Base-by-base conservation (phyloP, 2,329 filamentous ascomycete genomes). In the Phaeoacremonium minimum region DNA sequence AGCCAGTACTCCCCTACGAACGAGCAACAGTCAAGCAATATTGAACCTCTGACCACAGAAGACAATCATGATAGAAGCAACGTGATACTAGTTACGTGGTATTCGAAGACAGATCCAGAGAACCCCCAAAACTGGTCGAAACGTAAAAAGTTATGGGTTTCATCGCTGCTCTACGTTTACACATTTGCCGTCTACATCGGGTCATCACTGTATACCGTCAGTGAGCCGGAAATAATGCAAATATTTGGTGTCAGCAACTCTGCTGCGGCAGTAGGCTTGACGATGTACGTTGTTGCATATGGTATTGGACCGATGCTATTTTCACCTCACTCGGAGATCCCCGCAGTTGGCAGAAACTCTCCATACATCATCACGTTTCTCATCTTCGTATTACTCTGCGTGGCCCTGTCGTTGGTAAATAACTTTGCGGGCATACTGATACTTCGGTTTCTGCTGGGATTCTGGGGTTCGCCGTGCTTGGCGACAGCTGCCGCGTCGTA, bases 341-440 rank as follows among this genome's bases (percentile, higher is more conserved):
- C 71, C 1, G 48, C 55, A 3, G 56, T 75, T 17, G 72, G 73
- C 3, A 56, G 73, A 4, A 73, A 64, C 22, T 58, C 64, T 2
- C 60, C 69, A 13, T 76, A 75, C 48, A 56, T 73, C 13, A 50
- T 54, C 4, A 74, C 70, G 0, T 56, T 75, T 5, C 47, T 61
- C 3, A 46, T 71, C 5, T 76, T 75, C 48, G 62, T 71, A 22
- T 60, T 71, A 22, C 56, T 78, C 33, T 61, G 72, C 30, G 57
- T 74, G 7, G 64, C 61, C 2, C 64, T 66, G 4, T 60, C 66
- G 4, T 57, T 69, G n/a, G 65, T 68, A 0, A 57, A 55, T 26
- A 75, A 75, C 42, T 66, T 77, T 32, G 67, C 64, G 6, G 72
- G 72, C 55, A 53, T 79, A 0, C 53, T 78, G 0, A 67, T 61